A percentile compares a stretch with the other conserved stretches of the same genome.
phyloP scores from a whole-genome alignment of 1,284 basidiomycete species.

The Ceratobasidium sp. region DNA sequence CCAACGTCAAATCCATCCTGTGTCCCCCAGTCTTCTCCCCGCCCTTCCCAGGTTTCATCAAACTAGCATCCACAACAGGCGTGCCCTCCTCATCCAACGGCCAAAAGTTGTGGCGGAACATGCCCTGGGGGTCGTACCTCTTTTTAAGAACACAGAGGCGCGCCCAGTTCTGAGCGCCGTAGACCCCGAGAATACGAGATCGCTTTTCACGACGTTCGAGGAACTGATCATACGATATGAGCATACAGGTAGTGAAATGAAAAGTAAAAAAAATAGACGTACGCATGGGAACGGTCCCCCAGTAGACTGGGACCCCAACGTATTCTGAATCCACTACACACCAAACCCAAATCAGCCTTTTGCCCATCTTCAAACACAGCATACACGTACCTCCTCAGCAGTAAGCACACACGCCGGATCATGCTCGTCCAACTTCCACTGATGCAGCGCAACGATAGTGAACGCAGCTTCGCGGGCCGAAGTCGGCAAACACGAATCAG shows the following conservation, averaged over 20 bases:
- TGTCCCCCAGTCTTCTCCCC: conserved; percentile 35
- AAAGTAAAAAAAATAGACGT: conserved; percentile 57
- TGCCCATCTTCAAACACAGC: neutral
- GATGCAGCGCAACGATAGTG: conserved; percentile 90
- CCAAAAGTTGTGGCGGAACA: conserved; percentile 82
- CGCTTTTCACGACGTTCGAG: conserved; percentile 74
- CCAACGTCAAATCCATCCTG: conserved; percentile 27
- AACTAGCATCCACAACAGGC: conserved; percentile 39
- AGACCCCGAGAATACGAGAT: conserved; percentile 47
- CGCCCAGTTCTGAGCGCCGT: conserved; percentile 69
- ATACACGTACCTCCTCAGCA: conserved; percentile 75
- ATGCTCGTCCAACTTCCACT: conserved; percentile 87
- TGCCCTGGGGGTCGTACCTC: conserved; percentile 77
- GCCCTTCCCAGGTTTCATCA: conserved; percentile 3
- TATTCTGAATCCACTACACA: conserved; percentile 80
- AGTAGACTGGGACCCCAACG: conserved; percentile 73
- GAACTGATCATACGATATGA: conserved; percentile 68
- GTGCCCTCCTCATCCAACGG: conserved; percentile 71
- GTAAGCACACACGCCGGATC: conserved; percentile 83
- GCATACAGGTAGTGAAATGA: conserved; percentile 43
- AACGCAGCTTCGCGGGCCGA: conserved; percentile 83
- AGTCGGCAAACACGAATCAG: conserved; percentile 79
- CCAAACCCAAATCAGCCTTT: conserved; percentile 33
- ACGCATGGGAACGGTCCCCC: conserved; percentile 88
- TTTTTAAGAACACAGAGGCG: conserved; percentile 77